A percentile compares a stretch with the other conserved stretches of the same genome.
Conservation (phyloP, 768 basidiomycete species). For the Boletus tylopilopsis region DNA sequence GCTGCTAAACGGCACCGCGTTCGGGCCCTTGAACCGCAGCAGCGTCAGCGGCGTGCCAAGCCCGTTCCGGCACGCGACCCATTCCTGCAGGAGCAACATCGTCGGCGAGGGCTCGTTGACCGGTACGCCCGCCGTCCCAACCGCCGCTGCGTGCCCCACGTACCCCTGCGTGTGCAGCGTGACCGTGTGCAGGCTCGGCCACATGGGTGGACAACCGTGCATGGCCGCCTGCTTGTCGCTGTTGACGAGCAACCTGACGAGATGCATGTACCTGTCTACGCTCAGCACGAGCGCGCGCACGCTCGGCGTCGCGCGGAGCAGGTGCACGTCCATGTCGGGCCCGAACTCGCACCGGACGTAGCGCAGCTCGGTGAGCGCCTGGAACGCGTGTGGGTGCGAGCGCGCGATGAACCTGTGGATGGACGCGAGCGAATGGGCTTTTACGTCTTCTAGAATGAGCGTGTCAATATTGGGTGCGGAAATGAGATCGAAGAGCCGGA, state of each 20-base stretch:
- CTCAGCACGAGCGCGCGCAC: conserved; percentile 31
- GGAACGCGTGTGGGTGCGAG: conserved; percentile 28
- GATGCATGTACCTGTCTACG: conserved; percentile 28
- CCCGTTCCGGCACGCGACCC: conserved; percentile 18
- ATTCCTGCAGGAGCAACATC: conserved; percentile 29
- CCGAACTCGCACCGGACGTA: conserved; percentile 32
- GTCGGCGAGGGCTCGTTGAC: conserved; percentile 29
- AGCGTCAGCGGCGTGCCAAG: conserved; percentile 21
- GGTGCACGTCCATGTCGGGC: conserved; percentile 29
- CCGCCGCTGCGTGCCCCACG: conserved; percentile 4
- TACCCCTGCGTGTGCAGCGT: conserved; percentile 32
- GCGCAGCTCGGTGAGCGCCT: conserved; percentile 24
- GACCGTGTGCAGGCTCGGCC: conserved; percentile 22
- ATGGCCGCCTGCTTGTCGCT: conserved; percentile 33
- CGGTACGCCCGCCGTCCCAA: conserved; percentile 19
- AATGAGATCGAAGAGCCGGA: conserved; percentile 31
- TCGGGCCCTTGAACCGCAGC: conserved; percentile 29
- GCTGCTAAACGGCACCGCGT: conserved; percentile 24
- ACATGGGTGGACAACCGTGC: conserved; percentile 27
- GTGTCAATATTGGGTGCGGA: conserved; percentile 31
- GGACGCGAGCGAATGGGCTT: conserved; percentile 20
- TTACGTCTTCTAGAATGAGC: conserved; percentile 31
- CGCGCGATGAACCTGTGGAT: conserved; percentile 28
- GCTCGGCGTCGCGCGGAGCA: conserved; percentile 31
- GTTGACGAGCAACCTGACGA: conserved; percentile 30